Percentiles rank a stretch among this genome's conserved stretches.
Evolutionary conservation across 1,284 basidiomycete species (phyloP).

Genomic region (Ganoderma leucocontextum): DNA sequence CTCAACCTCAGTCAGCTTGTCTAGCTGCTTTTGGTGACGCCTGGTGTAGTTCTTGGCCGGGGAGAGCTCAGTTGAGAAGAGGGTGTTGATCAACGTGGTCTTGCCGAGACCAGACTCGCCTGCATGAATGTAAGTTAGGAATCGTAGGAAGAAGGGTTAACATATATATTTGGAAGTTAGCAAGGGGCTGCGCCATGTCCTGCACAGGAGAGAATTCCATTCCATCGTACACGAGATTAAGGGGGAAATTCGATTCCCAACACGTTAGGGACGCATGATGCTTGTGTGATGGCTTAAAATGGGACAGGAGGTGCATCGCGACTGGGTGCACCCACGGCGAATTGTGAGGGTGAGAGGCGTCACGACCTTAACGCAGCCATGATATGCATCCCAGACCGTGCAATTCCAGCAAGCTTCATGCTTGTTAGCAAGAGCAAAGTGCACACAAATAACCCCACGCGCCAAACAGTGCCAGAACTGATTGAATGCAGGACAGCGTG

Average conservation of each 20-base stretch:
- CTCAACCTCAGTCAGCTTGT: constrained; percentile 98
- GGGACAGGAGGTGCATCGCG: neutral
- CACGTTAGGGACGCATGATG: neutral
- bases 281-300: no score
- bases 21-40: constrained; percentile 96
- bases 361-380: neutral
- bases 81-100: constrained; percentile 97
- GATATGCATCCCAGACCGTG: neutral
- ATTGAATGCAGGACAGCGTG: constrained; percentile 20
- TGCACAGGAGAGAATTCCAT: neutral
- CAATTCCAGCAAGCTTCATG: neutral
- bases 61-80: constrained; percentile 98
- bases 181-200: neutral
- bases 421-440: neutral
- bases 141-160: neutral
- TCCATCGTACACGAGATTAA: no score
- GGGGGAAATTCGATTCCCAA: neutral
- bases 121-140: constrained; percentile 43
- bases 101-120: constrained; percentile 96
- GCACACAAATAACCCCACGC: neutral
- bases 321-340: neutral
- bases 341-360: neutral
- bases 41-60: constrained; percentile 90
- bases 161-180: neutral
- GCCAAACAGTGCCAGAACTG: neutral